A percentile compares a stretch with the other conserved stretches of the same genome.
Evolutionary conservation across 148 eudicot genomes (phyloP).

Genomic region (Rheum nobile): DNA sequence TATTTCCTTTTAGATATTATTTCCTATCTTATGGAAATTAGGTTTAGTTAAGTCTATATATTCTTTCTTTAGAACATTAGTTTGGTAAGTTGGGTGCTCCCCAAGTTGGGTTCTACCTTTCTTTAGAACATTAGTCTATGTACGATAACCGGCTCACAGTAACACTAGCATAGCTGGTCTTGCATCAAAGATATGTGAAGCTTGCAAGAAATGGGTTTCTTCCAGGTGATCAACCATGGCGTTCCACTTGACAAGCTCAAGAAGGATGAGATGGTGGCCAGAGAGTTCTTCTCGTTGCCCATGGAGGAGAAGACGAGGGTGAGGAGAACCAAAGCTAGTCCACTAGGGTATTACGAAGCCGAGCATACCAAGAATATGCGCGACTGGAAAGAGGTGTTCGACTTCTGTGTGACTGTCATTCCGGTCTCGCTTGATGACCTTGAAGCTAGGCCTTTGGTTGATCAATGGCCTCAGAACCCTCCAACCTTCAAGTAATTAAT

Average conservation of each 20-base stretch:
- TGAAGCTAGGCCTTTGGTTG: slow-evolving; percentile 13
- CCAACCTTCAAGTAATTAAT: background rate
- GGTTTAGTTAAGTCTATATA: no score
- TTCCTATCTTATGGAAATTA: no score
- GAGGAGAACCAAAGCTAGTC: slow-evolving; percentile 26
- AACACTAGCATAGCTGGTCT: background rate
- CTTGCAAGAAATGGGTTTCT: slow-evolving; percentile 42
- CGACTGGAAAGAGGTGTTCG: slow-evolving; percentile 53
- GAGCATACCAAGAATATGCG: slow-evolving; percentile 42
- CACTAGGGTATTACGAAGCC: slow-evolving; percentile 37
- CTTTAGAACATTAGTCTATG: no score
- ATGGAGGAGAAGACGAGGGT: slow-evolving; percentile 35
- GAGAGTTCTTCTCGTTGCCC: slow-evolving; percentile 27
- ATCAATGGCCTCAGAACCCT: slow-evolving; percentile 37
- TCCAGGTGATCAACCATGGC: slow-evolving; percentile 47
- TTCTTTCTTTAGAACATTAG: no score
- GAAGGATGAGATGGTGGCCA: slow-evolving; percentile 13
- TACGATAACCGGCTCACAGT: slow-evolving; percentile 3
- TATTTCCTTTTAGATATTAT: no score
- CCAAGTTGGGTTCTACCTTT: no score
- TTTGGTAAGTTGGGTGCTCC: no score
- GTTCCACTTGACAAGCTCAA: slow-evolving; percentile 22
- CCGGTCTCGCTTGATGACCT: slow-evolving; percentile 23
- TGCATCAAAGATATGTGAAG: slow-evolving; percentile 24
- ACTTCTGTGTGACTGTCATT: slow-evolving; percentile 20